Conservation (phyloP, 192 early-diverging fungal genomes). For the Umbelopsis sp. region DNA sequence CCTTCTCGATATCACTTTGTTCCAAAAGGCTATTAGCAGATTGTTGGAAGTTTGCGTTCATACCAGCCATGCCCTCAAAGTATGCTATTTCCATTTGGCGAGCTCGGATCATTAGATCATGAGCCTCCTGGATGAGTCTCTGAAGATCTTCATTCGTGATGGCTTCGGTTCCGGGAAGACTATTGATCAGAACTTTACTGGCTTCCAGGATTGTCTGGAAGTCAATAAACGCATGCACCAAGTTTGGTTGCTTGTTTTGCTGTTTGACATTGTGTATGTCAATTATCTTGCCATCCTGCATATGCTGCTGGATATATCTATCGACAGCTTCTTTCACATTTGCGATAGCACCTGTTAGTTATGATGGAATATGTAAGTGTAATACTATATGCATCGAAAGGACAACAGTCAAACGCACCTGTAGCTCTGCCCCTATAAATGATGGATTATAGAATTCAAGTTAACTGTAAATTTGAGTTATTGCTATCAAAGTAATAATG, state of each 20-base stretch:
- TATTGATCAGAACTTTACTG: not conserved
- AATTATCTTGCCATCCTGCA: not conserved
- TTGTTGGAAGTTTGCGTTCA: not conserved
- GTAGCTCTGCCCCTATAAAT: no score
- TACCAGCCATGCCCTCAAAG: not conserved
- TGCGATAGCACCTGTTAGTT: not conserved
- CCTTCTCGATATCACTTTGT: not conserved
- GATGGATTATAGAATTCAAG: no score
- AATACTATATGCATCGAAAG: no score
- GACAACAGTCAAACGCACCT: no score
- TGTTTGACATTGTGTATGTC: not conserved
- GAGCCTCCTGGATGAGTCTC: not conserved
- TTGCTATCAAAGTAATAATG: no score
- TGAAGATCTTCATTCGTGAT: not conserved
- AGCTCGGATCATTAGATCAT: not conserved
- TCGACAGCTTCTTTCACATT: not conserved
- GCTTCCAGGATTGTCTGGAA: not conserved
- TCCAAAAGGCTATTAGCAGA: not conserved
- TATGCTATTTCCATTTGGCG: not conserved
- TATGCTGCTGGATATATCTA: not conserved
- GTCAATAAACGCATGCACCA: not conserved
- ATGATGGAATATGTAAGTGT: not conserved
- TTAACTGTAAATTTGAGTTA: no score
- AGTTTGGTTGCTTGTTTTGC: conserved; percentile 1
- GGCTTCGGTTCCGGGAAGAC: not conserved